Base-by-base conservation (phyloP, 108 stramenopile species). In the Skeletonema marinoi region DNA sequence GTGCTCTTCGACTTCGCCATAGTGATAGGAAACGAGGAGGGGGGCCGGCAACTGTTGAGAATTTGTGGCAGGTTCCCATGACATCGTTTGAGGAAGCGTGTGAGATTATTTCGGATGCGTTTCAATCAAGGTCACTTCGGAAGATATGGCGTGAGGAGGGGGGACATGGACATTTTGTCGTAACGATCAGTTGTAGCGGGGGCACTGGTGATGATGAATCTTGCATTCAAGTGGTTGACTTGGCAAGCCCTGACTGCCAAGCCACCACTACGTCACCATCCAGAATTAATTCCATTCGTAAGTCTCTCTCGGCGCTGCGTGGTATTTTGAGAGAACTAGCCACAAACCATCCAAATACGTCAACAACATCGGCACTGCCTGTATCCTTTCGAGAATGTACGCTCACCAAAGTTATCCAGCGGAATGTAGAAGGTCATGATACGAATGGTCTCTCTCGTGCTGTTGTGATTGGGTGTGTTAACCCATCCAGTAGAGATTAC, bases 391-490 rank as follows among this genome's bases (percentile, higher is more conserved):
- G 95, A 36, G 90, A 92, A 71, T 88, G 83, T 17, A 88, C 88
- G 11, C 73, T 96, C 4, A 93, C 91, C 9, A 84, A 93, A 80
- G 71, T 96, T 12, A 58, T 96, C 65, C 92, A 96, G 69, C 80
- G 92, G 68, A 66, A 82, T 36, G 60, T 96, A 29, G 90, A 92
- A 58, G 63, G 63, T 35, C 41, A n/a, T 39, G 38, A 39, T 39
- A 8, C 31, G 11, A 8, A 68, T 60, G 64, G 51, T 19, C 29
- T 63, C 19, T 14, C 70, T 19, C 81, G 88, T n/a, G 74, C 82
- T 19, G 83, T 92, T 13, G 68, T 93, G 39, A 61, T 93, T 33
- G 89, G 85, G 1, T 82, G 80, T 6, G 79, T 93, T 3, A 86
- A 83, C 16, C 88, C 89, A 11, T 71, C 68, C 2, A 84, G 60